These are phyloP conservation scores for Leccinum uliginosum DNA, from an alignment of 768 basidiomycete species.

Conservation along the genomic window DNA sequence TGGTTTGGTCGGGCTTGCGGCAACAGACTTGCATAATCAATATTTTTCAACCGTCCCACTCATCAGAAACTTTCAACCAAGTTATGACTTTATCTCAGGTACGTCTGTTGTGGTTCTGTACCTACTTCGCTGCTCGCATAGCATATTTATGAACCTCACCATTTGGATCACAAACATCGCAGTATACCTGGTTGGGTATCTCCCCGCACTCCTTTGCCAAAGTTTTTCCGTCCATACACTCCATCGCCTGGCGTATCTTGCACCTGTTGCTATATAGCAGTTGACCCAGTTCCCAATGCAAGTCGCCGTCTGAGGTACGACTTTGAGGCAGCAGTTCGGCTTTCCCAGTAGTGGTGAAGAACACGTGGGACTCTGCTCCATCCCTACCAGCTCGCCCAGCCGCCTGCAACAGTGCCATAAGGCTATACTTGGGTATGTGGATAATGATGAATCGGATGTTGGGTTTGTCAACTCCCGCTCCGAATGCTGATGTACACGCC, in stretches of 20 bases:
- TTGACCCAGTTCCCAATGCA: background rate
- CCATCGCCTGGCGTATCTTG: background rate
- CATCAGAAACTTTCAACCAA: no score
- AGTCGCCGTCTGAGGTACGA: background rate
- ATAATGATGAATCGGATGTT: background rate
- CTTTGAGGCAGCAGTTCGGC: background rate
- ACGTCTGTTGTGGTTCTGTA: no score
- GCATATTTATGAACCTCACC: background rate
- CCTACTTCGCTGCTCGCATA: background rate
- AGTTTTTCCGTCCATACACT: background rate
- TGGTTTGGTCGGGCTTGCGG: no score
- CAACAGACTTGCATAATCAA: no score
- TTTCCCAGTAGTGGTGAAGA: background rate
- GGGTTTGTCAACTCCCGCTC: conserved; percentile 1
- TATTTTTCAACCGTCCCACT: no score
- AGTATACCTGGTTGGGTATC: conserved; percentile 3
- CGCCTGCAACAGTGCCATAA: no score
- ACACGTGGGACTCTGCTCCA: no score
- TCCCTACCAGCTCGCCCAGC: no score
- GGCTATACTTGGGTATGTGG: no score
- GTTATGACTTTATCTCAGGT: no score
- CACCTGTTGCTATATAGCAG: background rate
- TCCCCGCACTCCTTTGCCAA: conserved; percentile 1
- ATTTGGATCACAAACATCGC: background rate
- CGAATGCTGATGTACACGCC: conserved; percentile 3